These are phyloP conservation scores for Schoenoplectus triqueter DNA, from an alignment of 202 grass and related monocot genomes.

Conservation along the genomic window DNA sequence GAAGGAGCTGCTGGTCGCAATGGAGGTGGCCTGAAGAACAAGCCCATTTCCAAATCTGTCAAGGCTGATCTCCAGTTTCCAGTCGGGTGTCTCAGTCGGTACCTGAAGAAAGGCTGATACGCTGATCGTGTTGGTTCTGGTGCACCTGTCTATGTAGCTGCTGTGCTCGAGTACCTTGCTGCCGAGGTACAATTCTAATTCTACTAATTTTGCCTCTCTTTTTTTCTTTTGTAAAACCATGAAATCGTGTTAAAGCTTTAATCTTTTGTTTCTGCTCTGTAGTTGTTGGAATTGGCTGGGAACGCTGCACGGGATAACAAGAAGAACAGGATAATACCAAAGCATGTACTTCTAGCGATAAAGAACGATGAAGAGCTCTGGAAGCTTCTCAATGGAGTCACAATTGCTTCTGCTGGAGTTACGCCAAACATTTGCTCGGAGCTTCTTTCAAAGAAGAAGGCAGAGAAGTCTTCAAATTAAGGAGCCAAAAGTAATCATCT, in stretches of 20 bases:
- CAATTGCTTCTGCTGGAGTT: constrained; percentile 59
- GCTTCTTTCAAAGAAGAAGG: constrained; percentile 55
- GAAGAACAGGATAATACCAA: constrained; percentile 52
- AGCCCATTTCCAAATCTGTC: constrained; percentile 48
- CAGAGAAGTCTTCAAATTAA: constrained; percentile 34
- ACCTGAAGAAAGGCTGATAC: constrained; percentile 67
- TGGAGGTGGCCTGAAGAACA: constrained; percentile 45
- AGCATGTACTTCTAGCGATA: constrained; percentile 57
- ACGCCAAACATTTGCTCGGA: constrained; percentile 57
- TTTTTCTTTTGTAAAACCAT: neutral
- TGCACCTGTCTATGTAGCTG: constrained; percentile 55
- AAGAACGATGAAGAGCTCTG: constrained; percentile 62
- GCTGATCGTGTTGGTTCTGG: constrained; percentile 54
- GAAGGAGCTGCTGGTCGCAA: constrained; percentile 44
- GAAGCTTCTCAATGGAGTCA: constrained; percentile 47
- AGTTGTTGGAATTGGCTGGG: constrained; percentile 51
- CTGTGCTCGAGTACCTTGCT: constrained; percentile 57
- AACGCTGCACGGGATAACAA: constrained; percentile 66
- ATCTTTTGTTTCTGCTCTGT: neutral
- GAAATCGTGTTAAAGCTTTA: too few species aligned
- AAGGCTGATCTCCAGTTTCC: constrained; percentile 56
- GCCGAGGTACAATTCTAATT: constrained; percentile 32
- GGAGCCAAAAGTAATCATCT: too few species aligned
- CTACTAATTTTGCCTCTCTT: neutral
- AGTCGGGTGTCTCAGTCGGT: constrained; percentile 37